phyloP scores from a whole-genome alignment of 1,139 yeast species.

The Schizosaccharomyces versatilis region DNA sequence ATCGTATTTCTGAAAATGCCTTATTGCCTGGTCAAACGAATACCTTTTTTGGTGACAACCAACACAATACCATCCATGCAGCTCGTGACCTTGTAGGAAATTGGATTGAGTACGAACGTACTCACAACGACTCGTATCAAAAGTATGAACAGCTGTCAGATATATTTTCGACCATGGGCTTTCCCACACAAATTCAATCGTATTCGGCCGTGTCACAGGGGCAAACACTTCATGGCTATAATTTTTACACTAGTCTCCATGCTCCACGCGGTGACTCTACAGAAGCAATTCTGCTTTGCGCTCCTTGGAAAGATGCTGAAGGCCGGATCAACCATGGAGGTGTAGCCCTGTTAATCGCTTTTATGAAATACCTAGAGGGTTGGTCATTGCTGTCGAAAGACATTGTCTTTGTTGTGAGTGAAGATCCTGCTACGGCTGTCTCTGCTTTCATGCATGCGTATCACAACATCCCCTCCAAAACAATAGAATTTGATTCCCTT shows the following conservation, averaged over 20 bases:
- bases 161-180: constrained; percentile 57
- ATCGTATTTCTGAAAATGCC: constrained; percentile 81
- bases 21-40: constrained; percentile 90
- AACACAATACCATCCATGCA: constrained; percentile 46
- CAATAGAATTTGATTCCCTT: constrained; percentile 26
- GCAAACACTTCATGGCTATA: constrained; percentile 23
- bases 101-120: constrained; percentile 14
- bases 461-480: constrained; percentile 23
- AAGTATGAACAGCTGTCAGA: constrained; percentile 20
- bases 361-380: constrained; percentile 57
- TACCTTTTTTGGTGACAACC: constrained; percentile 78
- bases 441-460: constrained; percentile 88
- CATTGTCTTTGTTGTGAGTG: constrained; percentile 64
- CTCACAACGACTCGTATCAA: constrained; percentile 15
- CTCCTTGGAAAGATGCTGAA: constrained; percentile 59
- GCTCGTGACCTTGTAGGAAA: constrained; percentile 23
- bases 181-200: constrained; percentile 35
- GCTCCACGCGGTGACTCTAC: constrained; percentile 94
- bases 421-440: constrained; percentile 44
- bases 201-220: constrained; percentile 20
- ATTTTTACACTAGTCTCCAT: constrained; percentile 65
- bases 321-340: constrained; percentile 55
- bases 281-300: constrained; percentile 76
- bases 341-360: constrained; percentile 43
- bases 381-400: constrained; percentile 94